A percentile compares a stretch with the other conserved stretches of the same genome.
Evolutionary conservation across 108 stramenopile genomes (phyloP).

Genomic region (Pseudonitzschia multiseries): DNA sequence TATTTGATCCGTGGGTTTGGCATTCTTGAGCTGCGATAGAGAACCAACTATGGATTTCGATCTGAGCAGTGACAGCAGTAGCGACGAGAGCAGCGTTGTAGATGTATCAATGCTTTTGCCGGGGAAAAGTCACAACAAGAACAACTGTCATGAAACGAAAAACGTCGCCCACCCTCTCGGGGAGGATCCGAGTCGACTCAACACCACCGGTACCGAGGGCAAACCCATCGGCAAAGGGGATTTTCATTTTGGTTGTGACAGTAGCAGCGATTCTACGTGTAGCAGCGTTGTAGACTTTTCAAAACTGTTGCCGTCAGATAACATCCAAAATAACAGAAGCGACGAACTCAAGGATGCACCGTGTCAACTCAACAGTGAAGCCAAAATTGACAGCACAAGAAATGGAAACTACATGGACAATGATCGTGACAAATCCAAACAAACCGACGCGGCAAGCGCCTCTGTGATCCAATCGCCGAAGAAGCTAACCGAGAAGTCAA

Average conservation of each 20-base stretch:
- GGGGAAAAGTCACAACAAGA: not conserved
- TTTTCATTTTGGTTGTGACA: not conserved
- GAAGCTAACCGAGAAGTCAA: not conserved
- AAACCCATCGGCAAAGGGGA: not conserved
- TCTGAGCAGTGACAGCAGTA: not conserved
- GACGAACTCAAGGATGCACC: not conserved
- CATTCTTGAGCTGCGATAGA: not conserved
- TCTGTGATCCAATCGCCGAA: not conserved
- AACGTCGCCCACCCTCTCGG: not conserved
- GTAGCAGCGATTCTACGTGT: not conserved
- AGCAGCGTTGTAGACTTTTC: not conserved
- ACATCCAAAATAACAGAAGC: not conserved
- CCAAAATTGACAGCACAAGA: not conserved
- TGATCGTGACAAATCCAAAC: not conserved
- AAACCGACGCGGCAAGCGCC: not conserved
- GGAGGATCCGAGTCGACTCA: not conserved
- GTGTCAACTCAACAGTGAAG: not conserved
- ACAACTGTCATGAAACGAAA: not conserved
- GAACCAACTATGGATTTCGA: not conserved
- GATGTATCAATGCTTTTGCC: conserved; percentile 3
- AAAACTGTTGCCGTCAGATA: not conserved
- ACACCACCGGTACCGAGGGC: not conserved
- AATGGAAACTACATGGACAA: not conserved
- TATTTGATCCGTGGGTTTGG: not conserved
- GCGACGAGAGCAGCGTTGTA: conserved; percentile 5